phyloP scores from a whole-genome alignment of 1,139 yeast species.

The Arxiozyma slooffiae region DNA sequence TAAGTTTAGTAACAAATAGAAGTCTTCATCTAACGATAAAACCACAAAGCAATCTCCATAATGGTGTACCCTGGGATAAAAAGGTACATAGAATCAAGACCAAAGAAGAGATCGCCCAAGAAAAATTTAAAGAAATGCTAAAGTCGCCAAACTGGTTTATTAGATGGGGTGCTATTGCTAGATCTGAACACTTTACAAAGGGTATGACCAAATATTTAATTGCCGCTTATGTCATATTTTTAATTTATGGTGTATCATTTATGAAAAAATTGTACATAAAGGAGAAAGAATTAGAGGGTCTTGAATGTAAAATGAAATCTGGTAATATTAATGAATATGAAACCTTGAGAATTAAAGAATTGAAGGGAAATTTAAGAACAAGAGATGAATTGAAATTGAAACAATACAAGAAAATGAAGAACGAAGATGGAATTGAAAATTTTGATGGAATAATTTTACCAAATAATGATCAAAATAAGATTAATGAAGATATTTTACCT shows the following conservation, averaged over 20 bases:
- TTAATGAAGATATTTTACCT: constrained; percentile 43
- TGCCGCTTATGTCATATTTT: constrained; percentile 46
- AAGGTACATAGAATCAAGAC: not conserved
- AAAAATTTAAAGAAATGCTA: constrained; percentile 28
- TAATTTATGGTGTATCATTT: constrained; percentile 53
- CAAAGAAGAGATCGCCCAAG: constrained; percentile 26
- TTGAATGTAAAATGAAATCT: constrained; percentile 35
- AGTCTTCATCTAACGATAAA: not conserved
- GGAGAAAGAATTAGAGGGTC: constrained; percentile 49
- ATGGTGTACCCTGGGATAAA: not conserved
- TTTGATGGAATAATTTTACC: constrained; percentile 39
- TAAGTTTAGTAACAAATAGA: not conserved
- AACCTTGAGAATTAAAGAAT: constrained; percentile 46
- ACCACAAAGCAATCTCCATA: not conserved
- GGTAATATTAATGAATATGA: constrained; percentile 48
- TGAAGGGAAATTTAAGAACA: constrained; percentile 40
- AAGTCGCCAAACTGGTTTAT: constrained; percentile 30
- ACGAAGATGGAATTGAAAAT: constrained; percentile 33
- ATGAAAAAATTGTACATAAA: constrained; percentile 58
- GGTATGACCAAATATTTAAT: constrained; percentile 47
- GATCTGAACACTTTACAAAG: constrained; percentile 38
- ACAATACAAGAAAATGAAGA: constrained; percentile 44
- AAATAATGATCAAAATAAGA: constrained; percentile 43
- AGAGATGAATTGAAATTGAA: constrained; percentile 46
- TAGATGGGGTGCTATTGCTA: constrained; percentile 41